Base-by-base conservation (phyloP, 208 protist genomes). In the Angomonas deanei region DNA sequence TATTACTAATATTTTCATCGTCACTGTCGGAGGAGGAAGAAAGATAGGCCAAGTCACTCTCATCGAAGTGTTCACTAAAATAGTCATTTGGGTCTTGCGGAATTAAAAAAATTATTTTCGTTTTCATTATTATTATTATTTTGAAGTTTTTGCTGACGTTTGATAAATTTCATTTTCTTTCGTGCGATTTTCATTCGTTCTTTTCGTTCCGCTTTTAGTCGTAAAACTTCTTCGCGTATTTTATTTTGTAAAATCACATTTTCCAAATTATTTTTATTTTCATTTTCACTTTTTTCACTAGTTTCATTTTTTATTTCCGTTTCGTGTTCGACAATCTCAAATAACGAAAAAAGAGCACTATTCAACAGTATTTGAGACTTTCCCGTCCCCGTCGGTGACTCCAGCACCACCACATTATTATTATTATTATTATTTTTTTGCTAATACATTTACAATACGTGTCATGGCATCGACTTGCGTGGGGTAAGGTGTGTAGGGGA, bases 371-470 rank as follows among this genome's bases (percentile, higher is more conserved):
- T 93, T 32, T 98, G 89, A 10, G 96, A 96, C 64, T 98, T 98
- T 4, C 96, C 96, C 0, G 95, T 98, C 15, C 97, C 97, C 0
- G 97, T 98, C 0, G 97, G 97, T 0, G 84, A 95, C 74, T 98
- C 96, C 26, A 98, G 83, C 24, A 98, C 92, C 13, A 90, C 94
- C 6, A 98, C 47, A n/a, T 59, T 26, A 28, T 59, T 27, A 21
- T 53, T 39, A 21, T 63, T 49, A 36, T 38, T 49, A n/a, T 59
- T 26, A 28, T 59, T 8, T 30, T 30, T 21, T 33, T 17, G 38
- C n/a, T 24, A 17, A 61, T 19, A 8, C 64, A 49, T 15, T 76
- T 56, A 0, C 93, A 63, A 19, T 82, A 85, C 34, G 54, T 28
- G 23, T 80, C 50, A 96, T 82, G 38, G 85, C 86, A 46, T 93